Evolutionary conservation across 1,139 yeast species (phyloP).

Genomic region (Blastobotrys buckinghamii): DNA sequence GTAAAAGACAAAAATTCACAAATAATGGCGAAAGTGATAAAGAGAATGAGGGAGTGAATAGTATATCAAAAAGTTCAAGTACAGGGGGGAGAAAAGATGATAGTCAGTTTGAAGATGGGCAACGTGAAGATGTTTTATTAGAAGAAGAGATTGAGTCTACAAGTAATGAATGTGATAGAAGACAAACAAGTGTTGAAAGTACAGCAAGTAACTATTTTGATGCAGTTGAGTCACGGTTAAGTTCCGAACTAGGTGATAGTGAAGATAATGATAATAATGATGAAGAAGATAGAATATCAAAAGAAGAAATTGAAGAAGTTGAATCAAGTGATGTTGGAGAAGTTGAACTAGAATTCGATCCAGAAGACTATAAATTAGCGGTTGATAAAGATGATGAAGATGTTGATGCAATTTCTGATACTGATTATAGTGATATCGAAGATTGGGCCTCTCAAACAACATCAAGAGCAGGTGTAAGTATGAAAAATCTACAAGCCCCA

Average conservation of each 20-base stretch:
- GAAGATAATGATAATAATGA: background rate
- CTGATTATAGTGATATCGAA: conserved; percentile 1
- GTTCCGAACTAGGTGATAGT: background rate
- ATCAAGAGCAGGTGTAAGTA: no score
- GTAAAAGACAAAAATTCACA: no score
- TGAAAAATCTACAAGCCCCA: no score
- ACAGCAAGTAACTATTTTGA: background rate
- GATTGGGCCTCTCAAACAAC: background rate
- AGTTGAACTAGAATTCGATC: background rate
- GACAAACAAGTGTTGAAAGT: background rate
- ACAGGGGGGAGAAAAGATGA: no score
- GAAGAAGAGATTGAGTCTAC: no score
- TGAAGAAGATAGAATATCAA: background rate
- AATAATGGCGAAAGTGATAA: no score
- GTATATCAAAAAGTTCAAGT: no score
- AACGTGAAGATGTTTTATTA: no score
- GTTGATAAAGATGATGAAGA: background rate
- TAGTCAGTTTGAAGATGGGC: no score
- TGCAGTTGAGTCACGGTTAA: background rate
- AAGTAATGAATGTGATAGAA: no score
- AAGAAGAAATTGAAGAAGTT: background rate
- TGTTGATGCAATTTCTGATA: conserved; percentile 3
- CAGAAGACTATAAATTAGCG: no score
- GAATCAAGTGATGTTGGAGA: background rate
- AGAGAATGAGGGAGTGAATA: no score